Percentiles rank a stretch among this genome's conserved stretches.
These are phyloP conservation scores for Scheffersomyces cryptocercus DNA, from an alignment of 1,139 yeast genomes.

Conservation along the genomic window DNA sequence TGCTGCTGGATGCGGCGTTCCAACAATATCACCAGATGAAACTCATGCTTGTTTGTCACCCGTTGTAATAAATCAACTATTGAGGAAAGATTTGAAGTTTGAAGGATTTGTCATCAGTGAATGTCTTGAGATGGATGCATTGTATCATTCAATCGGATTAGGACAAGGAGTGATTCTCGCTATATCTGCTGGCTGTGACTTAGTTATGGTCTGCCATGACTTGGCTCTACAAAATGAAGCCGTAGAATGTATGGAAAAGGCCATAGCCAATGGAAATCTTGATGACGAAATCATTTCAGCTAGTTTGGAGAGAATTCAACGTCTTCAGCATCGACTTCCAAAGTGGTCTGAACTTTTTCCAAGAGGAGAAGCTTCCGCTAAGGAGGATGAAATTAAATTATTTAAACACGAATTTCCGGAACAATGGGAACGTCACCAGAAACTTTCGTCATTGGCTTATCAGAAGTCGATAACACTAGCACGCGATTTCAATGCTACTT, in stretches of 20 bases:
- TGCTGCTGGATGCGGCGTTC: constrained; percentile 73
- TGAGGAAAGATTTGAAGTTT: constrained; percentile 54
- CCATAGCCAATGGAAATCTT: constrained; percentile 52
- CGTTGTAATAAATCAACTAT: constrained; percentile 51
- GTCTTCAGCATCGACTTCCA: constrained; percentile 44
- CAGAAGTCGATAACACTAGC: constrained; percentile 56
- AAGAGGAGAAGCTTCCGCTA: constrained; percentile 32
- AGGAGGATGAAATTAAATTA: constrained; percentile 19
- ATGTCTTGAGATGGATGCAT: constrained; percentile 66
- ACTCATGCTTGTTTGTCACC: constrained; percentile 67
- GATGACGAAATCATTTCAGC: constrained; percentile 47
- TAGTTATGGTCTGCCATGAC: constrained; percentile 64
- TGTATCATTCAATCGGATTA: constrained; percentile 62
- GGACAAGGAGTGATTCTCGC: constrained; percentile 69
- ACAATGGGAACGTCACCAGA: constrained; percentile 44
- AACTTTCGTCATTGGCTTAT: constrained; percentile 51
- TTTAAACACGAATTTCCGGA: constrained; percentile 33
- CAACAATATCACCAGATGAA: constrained; percentile 61
- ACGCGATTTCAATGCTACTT: constrained; percentile 52
- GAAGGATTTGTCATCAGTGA: constrained; percentile 65
- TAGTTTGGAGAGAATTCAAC: constrained; percentile 47
- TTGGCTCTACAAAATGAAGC: constrained; percentile 61
- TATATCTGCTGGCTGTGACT: constrained; percentile 64
- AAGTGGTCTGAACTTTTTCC: constrained; percentile 53
- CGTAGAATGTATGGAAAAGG: constrained; percentile 53